These are phyloP conservation scores for Fomitopsis betulina DNA, from an alignment of 1,284 basidiomycete genomes.

Conservation along the genomic window DNA sequence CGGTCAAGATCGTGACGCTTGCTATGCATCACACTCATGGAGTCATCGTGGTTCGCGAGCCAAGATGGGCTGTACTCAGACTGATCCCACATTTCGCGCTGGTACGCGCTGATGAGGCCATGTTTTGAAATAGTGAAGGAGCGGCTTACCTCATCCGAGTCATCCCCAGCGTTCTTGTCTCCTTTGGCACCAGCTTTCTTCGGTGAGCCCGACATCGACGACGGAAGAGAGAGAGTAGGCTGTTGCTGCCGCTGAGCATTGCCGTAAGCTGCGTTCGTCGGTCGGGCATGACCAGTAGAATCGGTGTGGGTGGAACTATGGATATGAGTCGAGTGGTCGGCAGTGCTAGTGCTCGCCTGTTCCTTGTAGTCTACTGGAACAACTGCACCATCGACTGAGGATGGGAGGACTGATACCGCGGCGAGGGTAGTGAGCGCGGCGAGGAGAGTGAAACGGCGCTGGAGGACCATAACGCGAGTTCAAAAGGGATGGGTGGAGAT, in stretches of 20 bases:
- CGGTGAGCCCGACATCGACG: background rate
- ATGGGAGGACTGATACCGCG: conserved; percentile 30
- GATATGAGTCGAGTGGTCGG: conserved; percentile 11
- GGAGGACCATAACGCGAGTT: conserved; percentile 37
- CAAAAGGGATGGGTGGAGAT: background rate
- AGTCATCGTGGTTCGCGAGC: background rate
- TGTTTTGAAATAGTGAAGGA: background rate
- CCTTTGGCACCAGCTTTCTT: background rate
- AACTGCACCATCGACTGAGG: conserved; percentile 31
- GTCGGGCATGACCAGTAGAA: background rate
- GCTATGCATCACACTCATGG: background rate
- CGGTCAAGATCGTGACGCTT: conserved; percentile 9
- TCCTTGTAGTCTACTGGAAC: conserved; percentile 25
- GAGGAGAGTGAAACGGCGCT: conserved; percentile 42
- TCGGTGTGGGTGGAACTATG: conserved; percentile 2
- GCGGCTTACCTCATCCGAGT: conserved; percentile 13
- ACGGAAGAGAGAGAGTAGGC: conserved; percentile 20
- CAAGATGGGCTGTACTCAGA: background rate
- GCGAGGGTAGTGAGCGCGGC: conserved; percentile 39
- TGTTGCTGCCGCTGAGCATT: conserved; percentile 9
- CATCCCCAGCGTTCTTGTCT: conserved; percentile 1
- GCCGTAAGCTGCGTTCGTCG: background rate
- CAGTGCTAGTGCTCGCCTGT: conserved; percentile 1
- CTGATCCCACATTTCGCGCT: conserved; percentile 1
- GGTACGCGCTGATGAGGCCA: background rate